Percentiles rank a stretch among this genome's conserved stretches.
Conservation (phyloP, 2,329 filamentous ascomycete genomes). For the Aspergillus clavatus region DNA sequence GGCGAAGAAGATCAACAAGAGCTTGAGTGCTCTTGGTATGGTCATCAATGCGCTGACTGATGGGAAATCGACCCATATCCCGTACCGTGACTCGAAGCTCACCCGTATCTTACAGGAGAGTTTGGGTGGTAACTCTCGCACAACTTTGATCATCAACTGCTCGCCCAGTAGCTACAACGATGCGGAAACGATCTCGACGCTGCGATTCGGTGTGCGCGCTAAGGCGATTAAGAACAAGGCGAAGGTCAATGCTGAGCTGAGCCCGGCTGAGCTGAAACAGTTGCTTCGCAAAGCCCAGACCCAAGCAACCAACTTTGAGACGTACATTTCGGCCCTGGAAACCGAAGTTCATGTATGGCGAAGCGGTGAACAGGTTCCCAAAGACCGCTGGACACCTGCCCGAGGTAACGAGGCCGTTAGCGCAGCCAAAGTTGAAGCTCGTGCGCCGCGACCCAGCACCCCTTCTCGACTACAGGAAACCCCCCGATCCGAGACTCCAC, state of each 20-base stretch:
- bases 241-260: slow-evolving; percentile 98
- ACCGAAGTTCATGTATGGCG: slow-evolving; percentile 84
- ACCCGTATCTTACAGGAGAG: slow-evolving; percentile 97
- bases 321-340: slow-evolving; percentile 77
- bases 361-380: slow-evolving; percentile 79
- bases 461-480: slow-evolving; percentile 42
- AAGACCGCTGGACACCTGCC: slow-evolving; percentile 77
- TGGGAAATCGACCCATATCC: slow-evolving; percentile 92
- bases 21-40: slow-evolving; percentile 95
- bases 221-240: slow-evolving; percentile 99
- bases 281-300: slow-evolving; percentile 88
- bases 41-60: slow-evolving; percentile 97
- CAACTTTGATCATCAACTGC: slow-evolving; percentile 98
- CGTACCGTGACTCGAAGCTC: slow-evolving; percentile 96
- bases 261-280: slow-evolving; percentile 87
- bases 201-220: slow-evolving; percentile 90
- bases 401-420: slow-evolving; percentile 52
- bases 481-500: slow-evolving; percentile 54
- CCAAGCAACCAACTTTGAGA: slow-evolving; percentile 83
- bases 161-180: slow-evolving; percentile 99
- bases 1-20: slow-evolving; percentile 99
- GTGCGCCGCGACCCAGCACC: slow-evolving; percentile 40
- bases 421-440: slow-evolving; percentile 45
- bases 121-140: slow-evolving; percentile 93
- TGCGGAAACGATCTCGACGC: slow-evolving; percentile 82